These are phyloP conservation scores for Paracamarosporium sp. DNA, from an alignment of 2,329 filamentous ascomycete genomes.

Conservation along the genomic window DNA sequence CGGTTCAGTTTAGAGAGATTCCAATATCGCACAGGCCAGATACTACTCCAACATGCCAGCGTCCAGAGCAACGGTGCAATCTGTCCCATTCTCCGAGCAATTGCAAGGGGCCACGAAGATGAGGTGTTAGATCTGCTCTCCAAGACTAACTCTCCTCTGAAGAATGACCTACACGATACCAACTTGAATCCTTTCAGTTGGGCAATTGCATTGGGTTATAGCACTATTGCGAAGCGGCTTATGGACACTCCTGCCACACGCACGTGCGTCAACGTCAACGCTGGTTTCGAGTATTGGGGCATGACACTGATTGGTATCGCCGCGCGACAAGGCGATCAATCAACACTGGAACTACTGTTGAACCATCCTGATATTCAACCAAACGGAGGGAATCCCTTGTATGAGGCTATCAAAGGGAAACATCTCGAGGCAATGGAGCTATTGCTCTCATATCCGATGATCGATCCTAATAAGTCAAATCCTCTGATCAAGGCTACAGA, in stretches of 20 bases:
- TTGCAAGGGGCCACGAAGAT: neutral
- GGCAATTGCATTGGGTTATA: neutral
- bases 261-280: neutral
- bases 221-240: neutral
- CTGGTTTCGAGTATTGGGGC: neutral
- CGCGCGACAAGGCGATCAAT: neutral
- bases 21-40: neutral
- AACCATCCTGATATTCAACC: neutral
- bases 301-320: neutral
- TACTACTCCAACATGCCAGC: neutral
- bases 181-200: neutral
- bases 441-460: neutral
- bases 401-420: neutral
- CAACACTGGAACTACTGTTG: neutral
- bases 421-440: neutral
- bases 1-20: fast-evolving
- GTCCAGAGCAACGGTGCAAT: neutral
- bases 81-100: neutral
- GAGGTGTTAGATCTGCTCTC: neutral
- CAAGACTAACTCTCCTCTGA: neutral
- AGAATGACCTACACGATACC: no score
- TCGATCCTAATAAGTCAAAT: neutral
- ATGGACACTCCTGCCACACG: neutral
- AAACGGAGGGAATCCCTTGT: neutral
- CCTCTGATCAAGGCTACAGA: neutral